Evolutionary conservation across 2,329 filamentous ascomycete species (phyloP), one percentile per base, ranked within the genome.

Genomic region (Aciculosporium take): DNA sequence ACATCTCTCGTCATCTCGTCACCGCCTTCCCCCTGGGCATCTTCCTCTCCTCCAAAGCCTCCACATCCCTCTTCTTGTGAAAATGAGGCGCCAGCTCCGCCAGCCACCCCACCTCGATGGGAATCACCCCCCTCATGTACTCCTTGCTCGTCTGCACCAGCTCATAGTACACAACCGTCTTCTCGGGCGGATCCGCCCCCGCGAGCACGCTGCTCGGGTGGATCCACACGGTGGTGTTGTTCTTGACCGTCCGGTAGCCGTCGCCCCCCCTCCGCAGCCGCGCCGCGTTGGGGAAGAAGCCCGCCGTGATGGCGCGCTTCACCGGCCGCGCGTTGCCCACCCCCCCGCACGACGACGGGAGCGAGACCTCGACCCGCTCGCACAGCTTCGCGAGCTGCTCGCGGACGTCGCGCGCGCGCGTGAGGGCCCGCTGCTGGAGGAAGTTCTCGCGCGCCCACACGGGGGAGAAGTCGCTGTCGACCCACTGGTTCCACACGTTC

Each of bases 401-500:
- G 38, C 88, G 79, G 2, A 98, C 86, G 53, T 96, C 88, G 24
- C 89, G 78, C 0, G 87, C 89, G 1, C 91, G 77, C 0, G 81
- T 91, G 3, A 98, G 70, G n/a, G 81, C 84, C 13, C 88, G 78
- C 58, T 94, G 86, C 56, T 96, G 88, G 8, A 98, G 58, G 59
- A 94, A 98, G 58, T 96, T 95, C 63, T 96, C 89, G 37, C 81
- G 79, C 1, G 84, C 69, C 88, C 88, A 98, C 35, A 93, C 76
- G 40, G 77, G 79, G 39, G 77, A 84, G 62, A 86, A 98, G 60
- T 94, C 89, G 37, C 77, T 81, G 56, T 96, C 89, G 1, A 88
- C 84, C 83, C 87, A 98, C 58, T 94, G 84, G 53, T 91, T 89
- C 79, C 81, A 98, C 51, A 98, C 81, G 54, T 94, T 94, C 37